Base-by-base conservation (phyloP, 768 basidiomycete genomes). In the Boletus huronensis region DNA sequence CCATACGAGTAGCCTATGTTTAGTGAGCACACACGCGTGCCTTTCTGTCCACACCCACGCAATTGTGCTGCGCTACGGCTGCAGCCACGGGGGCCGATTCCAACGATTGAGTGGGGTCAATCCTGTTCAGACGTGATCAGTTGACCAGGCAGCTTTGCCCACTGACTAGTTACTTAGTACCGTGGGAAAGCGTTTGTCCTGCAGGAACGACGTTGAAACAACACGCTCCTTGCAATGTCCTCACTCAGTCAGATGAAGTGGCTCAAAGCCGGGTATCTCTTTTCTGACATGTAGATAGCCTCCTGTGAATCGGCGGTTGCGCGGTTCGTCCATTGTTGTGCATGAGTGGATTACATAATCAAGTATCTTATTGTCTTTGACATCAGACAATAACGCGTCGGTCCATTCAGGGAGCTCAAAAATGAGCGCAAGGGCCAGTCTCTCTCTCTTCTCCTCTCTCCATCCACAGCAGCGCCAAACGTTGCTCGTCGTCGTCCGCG, bases 401-500 rank as follows among this genome's bases (percentile, higher is more conserved):
- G 13, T 25, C 57, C 52, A 32, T 55, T 62, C 53, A 25, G 43
- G 50, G 53, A 54, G 40, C 53, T 70, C 64, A 70, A 68, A 70
- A 68, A 57, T 59, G 54, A 47, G 40, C 16, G 5, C n/a, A 38
- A 45, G 28, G 48, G 48, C 11, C 52, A 39, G 9, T 41, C 19
- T 57, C 36, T 59, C 39, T 58, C 54, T 47, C 57, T 52, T 63
- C 63, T 54, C 49, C 54, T 40, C 47, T 29, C 40, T n/a, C 16
- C 34, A 48, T 49, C 55, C 29, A 31, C 53, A 36, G 13, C 58
- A 54, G 39, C 44, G 17, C 31, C 51, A 28, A 23, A 13, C 16
- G 54, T 64, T 58, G 55, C 54, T 64, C 44, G 31, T 70, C 69
- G 64, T 67, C 62, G 67, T 60, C 50, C 14, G 60, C 51, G 66